phyloP scores from a whole-genome alignment of 306 rosid genomes.

The Mimosa bimucronata region DNA sequence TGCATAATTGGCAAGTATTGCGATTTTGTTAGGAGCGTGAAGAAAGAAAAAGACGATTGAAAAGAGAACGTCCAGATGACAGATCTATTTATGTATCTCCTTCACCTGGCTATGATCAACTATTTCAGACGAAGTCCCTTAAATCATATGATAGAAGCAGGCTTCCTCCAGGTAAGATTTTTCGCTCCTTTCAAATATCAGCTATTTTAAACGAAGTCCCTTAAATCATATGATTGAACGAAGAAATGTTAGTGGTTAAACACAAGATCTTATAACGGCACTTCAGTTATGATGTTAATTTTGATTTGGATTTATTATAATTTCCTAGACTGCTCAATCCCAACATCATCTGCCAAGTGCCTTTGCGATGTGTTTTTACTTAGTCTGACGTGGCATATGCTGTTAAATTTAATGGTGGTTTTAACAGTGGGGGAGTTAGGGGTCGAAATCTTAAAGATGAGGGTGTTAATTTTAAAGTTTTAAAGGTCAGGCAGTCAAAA shows the following conservation, averaged over 20 bases:
- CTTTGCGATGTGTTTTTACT: background rate
- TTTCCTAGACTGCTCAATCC: background rate
- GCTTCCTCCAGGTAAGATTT: constrained; percentile 88
- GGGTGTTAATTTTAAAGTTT: background rate
- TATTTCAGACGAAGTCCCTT: constrained; percentile 53
- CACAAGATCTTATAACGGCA: background rate
- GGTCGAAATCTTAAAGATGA: background rate
- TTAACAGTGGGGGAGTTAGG: background rate
- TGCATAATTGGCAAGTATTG: constrained; percentile 38
- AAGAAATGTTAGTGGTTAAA: background rate
- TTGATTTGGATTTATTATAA: background rate
- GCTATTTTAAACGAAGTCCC: background rate
- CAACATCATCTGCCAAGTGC: background rate
- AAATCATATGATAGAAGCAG: constrained; percentile 71
- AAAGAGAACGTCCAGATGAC: constrained; percentile 90
- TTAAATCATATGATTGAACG: background rate
- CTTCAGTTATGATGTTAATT: background rate
- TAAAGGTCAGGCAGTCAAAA: background rate
- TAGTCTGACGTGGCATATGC: background rate
- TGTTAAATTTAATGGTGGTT: background rate
- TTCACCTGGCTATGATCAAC: constrained; percentile 63
- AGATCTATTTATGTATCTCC: constrained; percentile 65
- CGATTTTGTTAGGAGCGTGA: constrained; percentile 85
- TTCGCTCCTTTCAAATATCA: constrained; percentile 33
- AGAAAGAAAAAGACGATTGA: constrained; percentile 81